A percentile compares a stretch with the other conserved stretches of the same genome.
Conservation (phyloP, 1,139 yeast species). For the Debaryomyces fabryi region DNA sequence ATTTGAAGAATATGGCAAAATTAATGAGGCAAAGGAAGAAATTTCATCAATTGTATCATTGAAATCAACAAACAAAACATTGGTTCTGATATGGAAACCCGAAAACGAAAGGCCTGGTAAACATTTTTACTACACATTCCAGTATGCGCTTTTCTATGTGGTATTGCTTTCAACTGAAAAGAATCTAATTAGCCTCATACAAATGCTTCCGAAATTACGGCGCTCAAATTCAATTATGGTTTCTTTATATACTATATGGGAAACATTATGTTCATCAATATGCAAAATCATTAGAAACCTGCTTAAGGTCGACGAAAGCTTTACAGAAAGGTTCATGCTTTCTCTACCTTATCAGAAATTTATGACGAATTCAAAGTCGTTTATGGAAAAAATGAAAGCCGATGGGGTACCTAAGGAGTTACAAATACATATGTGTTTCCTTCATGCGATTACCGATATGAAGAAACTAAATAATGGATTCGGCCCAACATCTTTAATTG, state of each 20-base stretch:
- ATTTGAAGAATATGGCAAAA: conserved; percentile 56
- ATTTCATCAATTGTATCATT: conserved; percentile 65
- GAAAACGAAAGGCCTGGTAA: conserved; percentile 91
- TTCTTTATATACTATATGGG: conserved; percentile 66
- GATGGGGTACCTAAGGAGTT: conserved; percentile 33
- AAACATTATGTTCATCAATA: conserved; percentile 48
- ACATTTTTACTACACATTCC: conserved; percentile 77
- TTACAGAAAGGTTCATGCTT: conserved; percentile 56
- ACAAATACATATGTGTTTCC: conserved; percentile 40
- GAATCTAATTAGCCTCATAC: conserved; percentile 62
- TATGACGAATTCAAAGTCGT: conserved; percentile 37
- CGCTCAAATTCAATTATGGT: conserved; percentile 78
- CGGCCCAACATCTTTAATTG: conserved; percentile 78
- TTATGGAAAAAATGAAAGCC: conserved; percentile 32
- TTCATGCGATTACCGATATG: conserved; percentile 62
- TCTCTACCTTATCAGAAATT: conserved; percentile 52
- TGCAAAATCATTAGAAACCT: conserved; percentile 54
- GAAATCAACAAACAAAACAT: conserved; percentile 68
- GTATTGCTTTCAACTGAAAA: conserved; percentile 54
- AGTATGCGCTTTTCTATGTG: conserved; percentile 68
- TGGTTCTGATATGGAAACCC: conserved; percentile 92
- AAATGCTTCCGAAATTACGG: conserved; percentile 69
- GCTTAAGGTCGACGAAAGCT: conserved; percentile 47
- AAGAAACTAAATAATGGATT: conserved; percentile 78
- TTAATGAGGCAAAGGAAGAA: conserved; percentile 60